These are phyloP conservation scores for Telfairia occidentalis DNA, from an alignment of 331 rosid species.

Conservation along the genomic window DNA sequence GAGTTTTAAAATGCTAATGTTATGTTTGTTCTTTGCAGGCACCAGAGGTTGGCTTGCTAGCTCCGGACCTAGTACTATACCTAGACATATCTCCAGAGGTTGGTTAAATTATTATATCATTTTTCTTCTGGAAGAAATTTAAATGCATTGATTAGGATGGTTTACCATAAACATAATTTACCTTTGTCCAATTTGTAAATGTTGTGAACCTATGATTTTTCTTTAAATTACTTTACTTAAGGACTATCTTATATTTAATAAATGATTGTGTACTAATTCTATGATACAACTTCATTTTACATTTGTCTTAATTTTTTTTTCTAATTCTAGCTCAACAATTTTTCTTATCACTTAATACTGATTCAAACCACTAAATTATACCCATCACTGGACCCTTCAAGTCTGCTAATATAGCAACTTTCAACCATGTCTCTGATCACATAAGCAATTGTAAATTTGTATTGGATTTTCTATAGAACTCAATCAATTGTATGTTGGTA, in stretches of 20 bases:
- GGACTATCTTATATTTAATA: too few species aligned
- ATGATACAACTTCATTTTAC: too few species aligned
- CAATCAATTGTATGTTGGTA: neutral
- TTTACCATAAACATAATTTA: neutral
- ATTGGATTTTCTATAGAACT: neutral
- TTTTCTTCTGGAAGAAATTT: neutral
- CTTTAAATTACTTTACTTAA: too few species aligned
- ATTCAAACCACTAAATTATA: neutral
- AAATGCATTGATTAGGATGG: neutral
- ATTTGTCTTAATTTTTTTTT: too few species aligned
- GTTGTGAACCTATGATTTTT: too few species aligned
- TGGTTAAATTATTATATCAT: neutral
- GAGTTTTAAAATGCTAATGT: neutral
- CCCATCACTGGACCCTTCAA: neutral
- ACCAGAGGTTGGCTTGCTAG: conserved; percentile 71
- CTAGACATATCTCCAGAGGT: conserved; percentile 89
- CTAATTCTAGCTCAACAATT: too few species aligned
- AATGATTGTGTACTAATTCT: too few species aligned
- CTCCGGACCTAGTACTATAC: conserved; percentile 70
- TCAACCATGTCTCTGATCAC: neutral
- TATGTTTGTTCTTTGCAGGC: conserved; percentile 35
- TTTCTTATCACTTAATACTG: neutral
- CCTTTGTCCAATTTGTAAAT: neutral
- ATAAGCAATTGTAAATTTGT: neutral
- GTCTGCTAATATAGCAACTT: neutral